These are phyloP conservation scores for Betula pendula DNA, from an alignment of 306 rosid genomes.

Conservation along the genomic window DNA sequence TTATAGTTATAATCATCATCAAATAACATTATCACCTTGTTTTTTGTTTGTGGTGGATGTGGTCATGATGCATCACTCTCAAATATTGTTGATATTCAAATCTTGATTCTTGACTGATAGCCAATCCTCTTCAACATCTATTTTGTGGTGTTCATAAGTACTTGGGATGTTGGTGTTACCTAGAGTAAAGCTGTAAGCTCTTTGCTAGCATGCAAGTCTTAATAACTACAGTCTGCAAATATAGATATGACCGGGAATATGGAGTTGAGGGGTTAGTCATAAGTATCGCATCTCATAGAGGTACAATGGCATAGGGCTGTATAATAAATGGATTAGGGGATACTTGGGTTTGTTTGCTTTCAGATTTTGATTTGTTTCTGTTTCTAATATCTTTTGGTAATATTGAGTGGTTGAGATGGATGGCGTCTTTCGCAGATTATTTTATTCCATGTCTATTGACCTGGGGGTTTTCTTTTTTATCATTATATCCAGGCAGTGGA, in stretches of 20 bases:
- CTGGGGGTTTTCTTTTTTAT: conserved; percentile 31
- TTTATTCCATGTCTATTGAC: conserved; percentile 25
- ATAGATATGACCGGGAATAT: neutral
- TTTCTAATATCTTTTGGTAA: conserved; percentile 9
- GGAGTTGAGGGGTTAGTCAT: neutral
- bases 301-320: conserved; percentile 12
- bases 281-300: conserved; percentile 6
- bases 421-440: conserved; percentile 26
- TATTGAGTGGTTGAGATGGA: conserved; percentile 18
- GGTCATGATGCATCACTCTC: neutral
- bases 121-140: neutral
- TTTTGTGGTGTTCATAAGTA: neutral
- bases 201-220: neutral
- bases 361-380: neutral
- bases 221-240: neutral
- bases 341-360: neutral
- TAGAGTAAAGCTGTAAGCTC: neutral
- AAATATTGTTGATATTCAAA: neutral
- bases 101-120: neutral
- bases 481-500: conserved; percentile 45
- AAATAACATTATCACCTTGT: neutral
- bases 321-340: neutral
- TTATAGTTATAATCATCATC: neutral
- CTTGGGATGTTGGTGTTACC: conserved; percentile 1
- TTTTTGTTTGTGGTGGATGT: neutral